Evolutionary conservation across 345 rosid genomes (phyloP).

Genomic region (Eucalyptus polybractea): DNA sequence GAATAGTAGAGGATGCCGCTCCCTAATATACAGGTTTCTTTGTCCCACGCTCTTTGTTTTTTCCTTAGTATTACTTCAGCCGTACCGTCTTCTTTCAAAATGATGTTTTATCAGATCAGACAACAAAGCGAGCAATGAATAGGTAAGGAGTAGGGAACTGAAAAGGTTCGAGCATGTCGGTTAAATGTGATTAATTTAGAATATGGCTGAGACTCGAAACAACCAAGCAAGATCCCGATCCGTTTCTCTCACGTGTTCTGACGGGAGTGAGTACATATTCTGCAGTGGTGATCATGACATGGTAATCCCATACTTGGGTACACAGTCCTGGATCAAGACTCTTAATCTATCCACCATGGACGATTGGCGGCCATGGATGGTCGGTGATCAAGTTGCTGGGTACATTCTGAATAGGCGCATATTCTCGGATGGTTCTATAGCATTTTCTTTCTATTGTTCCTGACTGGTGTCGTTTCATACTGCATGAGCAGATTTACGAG

Average conservation of each 20-base stretch:
- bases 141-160: background rate
- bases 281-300: slow-evolving; percentile 16
- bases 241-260: background rate
- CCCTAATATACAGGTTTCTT: slow-evolving; percentile 13
- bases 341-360: slow-evolving; percentile 1
- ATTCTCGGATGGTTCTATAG: background rate
- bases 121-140: background rate
- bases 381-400: slow-evolving; percentile 13
- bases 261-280: background rate
- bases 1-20: background rate
- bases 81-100: background rate
- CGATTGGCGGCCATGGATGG: slow-evolving; percentile 15
- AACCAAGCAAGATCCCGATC: background rate
- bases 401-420: background rate
- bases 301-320: slow-evolving; percentile 3
- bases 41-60: background rate
- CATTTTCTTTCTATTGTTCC: background rate
- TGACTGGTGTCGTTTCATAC: background rate
- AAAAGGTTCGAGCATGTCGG: background rate
- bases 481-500: background rate
- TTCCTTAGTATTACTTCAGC: background rate
- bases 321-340: slow-evolving; percentile 5
- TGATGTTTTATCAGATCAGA: background rate
- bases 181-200: background rate
- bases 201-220: background rate